These are phyloP conservation scores for Cystobasidium sp. DNA, from an alignment of 1,284 basidiomycete species.

Conservation along the genomic window DNA sequence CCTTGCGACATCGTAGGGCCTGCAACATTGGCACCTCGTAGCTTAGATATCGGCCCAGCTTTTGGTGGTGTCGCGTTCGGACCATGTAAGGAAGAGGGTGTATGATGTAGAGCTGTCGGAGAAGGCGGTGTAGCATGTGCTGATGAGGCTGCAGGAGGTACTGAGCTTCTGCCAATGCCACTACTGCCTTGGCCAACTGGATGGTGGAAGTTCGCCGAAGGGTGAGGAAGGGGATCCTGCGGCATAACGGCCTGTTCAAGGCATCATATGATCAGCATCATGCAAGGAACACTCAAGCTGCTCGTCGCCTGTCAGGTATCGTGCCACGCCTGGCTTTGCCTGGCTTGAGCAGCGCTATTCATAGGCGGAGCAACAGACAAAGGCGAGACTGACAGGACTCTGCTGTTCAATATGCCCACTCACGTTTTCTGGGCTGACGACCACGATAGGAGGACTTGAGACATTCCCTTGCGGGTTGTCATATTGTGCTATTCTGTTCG, in stretches of 20 bases:
- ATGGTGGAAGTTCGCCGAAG: slow-evolving; percentile 61
- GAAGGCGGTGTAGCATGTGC: slow-evolving; percentile 54
- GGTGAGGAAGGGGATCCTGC: slow-evolving; percentile 64
- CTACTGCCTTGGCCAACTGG: slow-evolving; percentile 65
- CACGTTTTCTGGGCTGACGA: slow-evolving; percentile 62
- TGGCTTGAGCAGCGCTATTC: neutral
- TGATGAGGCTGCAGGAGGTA: slow-evolving; percentile 57
- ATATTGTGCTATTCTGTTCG: slow-evolving; percentile 28
- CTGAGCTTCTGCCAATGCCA: slow-evolving; percentile 66
- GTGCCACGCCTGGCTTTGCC: neutral
- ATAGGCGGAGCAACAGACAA: neutral
- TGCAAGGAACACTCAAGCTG: neutral
- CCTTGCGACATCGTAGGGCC: slow-evolving; percentile 46
- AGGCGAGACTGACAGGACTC: neutral
- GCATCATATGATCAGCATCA: neutral
- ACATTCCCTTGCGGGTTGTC: slow-evolving; percentile 15
- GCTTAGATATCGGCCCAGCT: slow-evolving; percentile 58
- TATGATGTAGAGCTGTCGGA: slow-evolving; percentile 40
- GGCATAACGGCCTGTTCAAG: slow-evolving; percentile 63
- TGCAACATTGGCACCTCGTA: slow-evolving; percentile 54
- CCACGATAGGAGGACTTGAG: slow-evolving; percentile 38
- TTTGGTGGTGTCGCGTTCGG: slow-evolving; percentile 57
- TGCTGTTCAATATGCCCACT: slow-evolving; percentile 34
- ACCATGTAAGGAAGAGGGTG: slow-evolving; percentile 38
- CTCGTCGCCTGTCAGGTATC: neutral